Base-by-base conservation (phyloP, 2,329 filamentous ascomycete species). In the Alternaria panax region DNA sequence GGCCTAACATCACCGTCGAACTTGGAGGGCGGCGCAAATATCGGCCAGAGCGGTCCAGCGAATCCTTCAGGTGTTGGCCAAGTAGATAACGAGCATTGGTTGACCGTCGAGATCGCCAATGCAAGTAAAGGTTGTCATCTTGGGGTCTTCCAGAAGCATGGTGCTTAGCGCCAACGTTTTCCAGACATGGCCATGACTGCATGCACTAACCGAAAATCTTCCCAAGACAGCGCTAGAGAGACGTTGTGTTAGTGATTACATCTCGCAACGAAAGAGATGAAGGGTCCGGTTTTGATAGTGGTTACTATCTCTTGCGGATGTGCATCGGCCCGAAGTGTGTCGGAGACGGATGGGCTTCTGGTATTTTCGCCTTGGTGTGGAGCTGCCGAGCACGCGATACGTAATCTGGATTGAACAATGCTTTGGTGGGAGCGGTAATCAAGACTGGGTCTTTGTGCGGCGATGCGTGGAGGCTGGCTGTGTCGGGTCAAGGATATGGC, bases 351-450 rank as follows among this genome's bases (percentile, higher is more conserved):
- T 20, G 14, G 34, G 45, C 18, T 16, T 34, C 32, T 14, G 25
- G 30, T 34, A 48, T 34, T 25, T 34, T 48, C 8, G 28, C 34
- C 45, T 47, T 47, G 28, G 27, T 47, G 45, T 48, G 45, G 45
- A 47, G 38, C 46, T 52, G 27, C 34, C 38, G 34, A 54, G 56
- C 36, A 53, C 56, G 51, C 56, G 48, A 59, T 43, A 40, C 54
- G 42, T 41, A 57, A 25, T 52, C 42, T 43, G 43, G 42, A 40
- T 36, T 34, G 0, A 25, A 36, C 27, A 27, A 34, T 25, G 42
- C 36, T 45, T 36, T 54, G 36, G 43, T 38, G 45, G 45, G 51
- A 12, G 36, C 30, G 51, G 38, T 45, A 42, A 51, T 30, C 36
- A 59, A 20, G 50, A n/a, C 34, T 28, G 18, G 48, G 56, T 16